Conservation (phyloP, 108 stramenopile genomes). For the Asterionellopsis glacialis region DNA sequence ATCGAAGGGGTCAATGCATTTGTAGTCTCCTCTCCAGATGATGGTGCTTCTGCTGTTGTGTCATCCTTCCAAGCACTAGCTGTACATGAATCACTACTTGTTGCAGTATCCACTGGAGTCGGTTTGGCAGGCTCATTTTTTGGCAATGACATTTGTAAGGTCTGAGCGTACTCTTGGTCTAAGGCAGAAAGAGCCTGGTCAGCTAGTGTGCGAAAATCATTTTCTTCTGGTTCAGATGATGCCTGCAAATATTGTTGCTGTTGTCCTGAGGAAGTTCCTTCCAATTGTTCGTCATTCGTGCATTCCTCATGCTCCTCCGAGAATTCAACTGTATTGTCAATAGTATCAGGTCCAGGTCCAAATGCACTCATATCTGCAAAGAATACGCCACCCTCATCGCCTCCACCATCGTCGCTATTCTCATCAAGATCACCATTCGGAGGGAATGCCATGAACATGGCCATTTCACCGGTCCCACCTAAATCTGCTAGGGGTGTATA, state of each 20-base stretch:
- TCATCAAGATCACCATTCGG: conserved; percentile 14
- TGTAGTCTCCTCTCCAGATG: no score
- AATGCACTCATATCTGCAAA: conserved; percentile 6
- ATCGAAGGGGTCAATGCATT: no score
- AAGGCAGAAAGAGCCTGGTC: conserved; percentile 20
- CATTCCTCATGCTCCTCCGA: no score
- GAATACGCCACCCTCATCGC: conserved; percentile 7
- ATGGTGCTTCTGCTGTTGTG: neutral
- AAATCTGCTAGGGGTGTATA: conserved; percentile 27
- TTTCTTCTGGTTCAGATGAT: neutral
- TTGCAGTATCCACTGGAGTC: no score
- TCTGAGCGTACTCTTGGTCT: conserved; percentile 32
- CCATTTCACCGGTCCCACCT: conserved; percentile 13
- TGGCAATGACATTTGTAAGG: neutral
- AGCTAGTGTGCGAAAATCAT: conserved; percentile 26
- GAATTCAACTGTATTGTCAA: neutral
- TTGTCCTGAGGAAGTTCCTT: neutral
- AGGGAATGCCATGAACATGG: conserved; percentile 11
- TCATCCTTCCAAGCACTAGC: neutral
- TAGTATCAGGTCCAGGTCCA: conserved; percentile 1
- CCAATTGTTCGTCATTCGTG: neutral
- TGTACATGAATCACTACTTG: conserved; percentile 8
- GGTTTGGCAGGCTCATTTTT: no score
- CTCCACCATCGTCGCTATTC: neutral
- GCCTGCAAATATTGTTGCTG: neutral